These are phyloP conservation scores for Boletus coccyginus DNA, from an alignment of 768 basidiomycete genomes.

Conservation along the genomic window DNA sequence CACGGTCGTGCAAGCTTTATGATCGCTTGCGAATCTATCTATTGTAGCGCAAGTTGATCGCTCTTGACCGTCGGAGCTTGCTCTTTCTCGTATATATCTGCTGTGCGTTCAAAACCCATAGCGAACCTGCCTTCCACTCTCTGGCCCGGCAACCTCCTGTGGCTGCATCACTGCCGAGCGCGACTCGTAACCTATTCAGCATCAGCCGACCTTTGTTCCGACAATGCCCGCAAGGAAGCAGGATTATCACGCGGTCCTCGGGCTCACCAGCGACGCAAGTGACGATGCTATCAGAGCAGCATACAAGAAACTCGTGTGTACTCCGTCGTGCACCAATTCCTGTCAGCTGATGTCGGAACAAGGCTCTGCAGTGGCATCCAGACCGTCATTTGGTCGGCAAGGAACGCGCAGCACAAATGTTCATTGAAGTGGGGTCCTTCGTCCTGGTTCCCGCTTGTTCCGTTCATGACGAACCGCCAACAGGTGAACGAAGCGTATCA, in stretches of 20 bases:
- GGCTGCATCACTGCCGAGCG: conserved; percentile 6
- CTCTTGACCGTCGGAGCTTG: conserved; percentile 23
- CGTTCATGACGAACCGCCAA: neutral
- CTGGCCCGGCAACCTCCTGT: conserved; percentile 1
- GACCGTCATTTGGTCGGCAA: conserved; percentile 55
- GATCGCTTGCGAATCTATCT: conserved; percentile 24
- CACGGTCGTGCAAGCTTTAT: conserved; percentile 21
- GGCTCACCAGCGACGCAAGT: conserved; percentile 42
- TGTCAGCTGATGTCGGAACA: conserved; percentile 13
- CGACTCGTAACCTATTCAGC: conserved; percentile 11
- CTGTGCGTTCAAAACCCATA: conserved; percentile 12
- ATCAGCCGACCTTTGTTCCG: conserved; percentile 11
- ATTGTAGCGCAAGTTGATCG: conserved; percentile 19
- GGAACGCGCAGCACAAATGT: conserved; percentile 51
- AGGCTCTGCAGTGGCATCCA: conserved; percentile 69
- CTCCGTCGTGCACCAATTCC: conserved; percentile 21
- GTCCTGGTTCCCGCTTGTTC: neutral
- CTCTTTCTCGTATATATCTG: conserved; percentile 27
- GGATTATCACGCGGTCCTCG: conserved; percentile 42
- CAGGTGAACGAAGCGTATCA: conserved; percentile 60
- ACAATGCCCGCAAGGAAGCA: conserved; percentile 29
- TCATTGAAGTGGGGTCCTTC: conserved; percentile 49
- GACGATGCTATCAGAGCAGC: conserved; percentile 55
- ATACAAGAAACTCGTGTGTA: conserved; percentile 58
- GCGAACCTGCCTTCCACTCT: conserved; percentile 8